phyloP scores from a whole-genome alignment of 148 eudicot genomes.

The Heliosperma pusillum region DNA sequence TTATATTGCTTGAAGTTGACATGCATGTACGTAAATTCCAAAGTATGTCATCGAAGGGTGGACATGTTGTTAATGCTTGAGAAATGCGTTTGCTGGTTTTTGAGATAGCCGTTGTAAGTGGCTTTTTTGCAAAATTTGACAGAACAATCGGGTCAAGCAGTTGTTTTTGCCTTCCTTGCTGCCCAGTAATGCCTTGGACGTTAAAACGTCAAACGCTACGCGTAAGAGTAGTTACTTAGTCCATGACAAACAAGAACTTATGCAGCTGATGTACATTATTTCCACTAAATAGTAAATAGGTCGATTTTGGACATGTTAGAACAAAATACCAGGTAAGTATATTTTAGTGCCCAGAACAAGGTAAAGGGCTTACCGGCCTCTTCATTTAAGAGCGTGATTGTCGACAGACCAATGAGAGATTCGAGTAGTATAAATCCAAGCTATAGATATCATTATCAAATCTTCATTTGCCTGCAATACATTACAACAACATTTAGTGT shows the following conservation, averaged over 20 bases:
- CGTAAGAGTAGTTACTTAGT: no score
- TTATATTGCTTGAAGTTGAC: conserved; percentile 49
- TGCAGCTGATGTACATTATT: no score
- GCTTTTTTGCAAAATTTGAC: conserved; percentile 46
- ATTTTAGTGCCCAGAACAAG: background rate
- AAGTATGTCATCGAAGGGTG: conserved; percentile 61
- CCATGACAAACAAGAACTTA: no score
- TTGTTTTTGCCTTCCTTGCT: conserved; percentile 38
- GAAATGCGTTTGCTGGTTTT: conserved; percentile 50
- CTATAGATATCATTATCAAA: conserved; percentile 63
- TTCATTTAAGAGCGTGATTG: conserved; percentile 39
- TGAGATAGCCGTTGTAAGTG: conserved; percentile 42
- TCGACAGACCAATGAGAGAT: conserved; percentile 48
- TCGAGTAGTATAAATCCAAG: conserved; percentile 67
- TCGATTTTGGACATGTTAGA: no score
- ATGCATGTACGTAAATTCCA: conserved; percentile 73
- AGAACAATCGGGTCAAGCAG: conserved; percentile 49
- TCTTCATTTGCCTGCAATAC: conserved; percentile 56
- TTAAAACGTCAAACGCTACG: background rate
- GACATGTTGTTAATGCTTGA: conserved; percentile 46
- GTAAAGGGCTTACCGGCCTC: conserved; percentile 40
- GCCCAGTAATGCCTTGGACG: conserved; percentile 36
- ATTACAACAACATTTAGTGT: background rate
- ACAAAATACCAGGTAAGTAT: no score
- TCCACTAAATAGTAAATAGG: no score